phyloP scores from a whole-genome alignment of 768 basidiomycete species.

The Auricularia sp. region DNA sequence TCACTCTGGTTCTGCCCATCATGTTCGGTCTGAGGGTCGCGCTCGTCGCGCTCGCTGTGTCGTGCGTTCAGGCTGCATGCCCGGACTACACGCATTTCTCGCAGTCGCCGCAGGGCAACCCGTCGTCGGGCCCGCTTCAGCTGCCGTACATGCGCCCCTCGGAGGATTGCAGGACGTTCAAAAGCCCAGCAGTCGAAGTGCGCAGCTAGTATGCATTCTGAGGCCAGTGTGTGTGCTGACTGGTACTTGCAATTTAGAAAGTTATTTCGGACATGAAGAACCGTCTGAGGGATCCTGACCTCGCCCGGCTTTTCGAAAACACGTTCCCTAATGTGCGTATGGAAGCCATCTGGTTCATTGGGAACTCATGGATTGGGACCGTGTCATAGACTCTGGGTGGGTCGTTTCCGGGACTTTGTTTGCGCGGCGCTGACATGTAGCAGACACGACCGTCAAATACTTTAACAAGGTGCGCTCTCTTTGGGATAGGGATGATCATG shows the following conservation, averaged over 20 bases:
- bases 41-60: conserved; percentile 9
- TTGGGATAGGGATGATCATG: neutral
- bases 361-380: neutral
- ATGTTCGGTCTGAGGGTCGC: neutral
- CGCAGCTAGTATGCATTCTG: neutral
- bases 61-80: conserved; percentile 28
- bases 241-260: conserved; percentile 30
- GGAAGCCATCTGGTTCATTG: neutral
- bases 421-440: neutral
- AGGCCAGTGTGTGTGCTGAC: neutral
- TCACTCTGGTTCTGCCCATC: neutral
- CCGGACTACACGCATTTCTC: conserved; percentile 46
- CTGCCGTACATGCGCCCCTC: conserved; percentile 67
- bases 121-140: conserved; percentile 48
- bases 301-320: conserved; percentile 72
- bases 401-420: conserved; percentile 7
- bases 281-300: conserved; percentile 62
- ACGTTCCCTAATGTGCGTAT: conserved; percentile 51
- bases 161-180: conserved; percentile 64
- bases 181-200: conserved; percentile 66
- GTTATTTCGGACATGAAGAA: conserved; percentile 66
- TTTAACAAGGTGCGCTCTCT: conserved; percentile 41
- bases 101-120: conserved; percentile 49
- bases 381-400: conserved; percentile 48
- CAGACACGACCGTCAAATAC: conserved; percentile 74